Base-by-base conservation (phyloP, 495 filamentous ascomycete species). In the Hypoxylon rickii region DNA sequence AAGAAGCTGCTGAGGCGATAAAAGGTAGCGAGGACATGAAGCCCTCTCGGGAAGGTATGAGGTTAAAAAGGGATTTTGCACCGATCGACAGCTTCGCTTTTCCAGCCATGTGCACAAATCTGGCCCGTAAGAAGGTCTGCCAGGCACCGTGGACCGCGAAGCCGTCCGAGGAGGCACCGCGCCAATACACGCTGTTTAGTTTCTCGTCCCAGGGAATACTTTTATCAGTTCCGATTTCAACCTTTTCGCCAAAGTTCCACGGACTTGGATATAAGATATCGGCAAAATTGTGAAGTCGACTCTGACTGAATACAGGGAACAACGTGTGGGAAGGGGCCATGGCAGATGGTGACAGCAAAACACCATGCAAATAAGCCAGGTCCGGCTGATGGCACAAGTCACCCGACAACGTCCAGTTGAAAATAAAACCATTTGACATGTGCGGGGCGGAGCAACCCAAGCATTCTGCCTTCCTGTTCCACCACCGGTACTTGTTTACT, bases 301-400 rank as follows among this genome's bases (percentile, higher is more conserved):
- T 85, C 51, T 89, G 81, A 52, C 86, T 88, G 74, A 93, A 93
- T 31, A 93, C 72, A 0, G 89, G 89, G 3, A 86, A 66, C 2
- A 92, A 73, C 1, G 85, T 78, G 29, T 84, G 79, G 0, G 84
- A 73, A 1, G 83, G 81, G 39, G 79, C 80, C 55, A 85, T 80
- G 3, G 84, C 78, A 0, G 88, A 74, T 0, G 87, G 81, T 0
- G 80, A 85, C 38, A 86, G 70, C 65, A 88, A 76, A 44, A 90
- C 79, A 29, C 87, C 86, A 53, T 93, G 89, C 1, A 92, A 73
- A 38, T 83, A 76, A 3, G 83, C 80, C 26, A 94, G 75, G 59
- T 94, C 89, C 0, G 89, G 85, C 58, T 94, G 89, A 55, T 91
- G 87, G 66, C 89, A 94, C 38, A 88, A 74, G 24, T 88, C 80